phyloP scores from a whole-genome alignment of 441 rosid genomes.

The Gossypium schwendimanii region DNA sequence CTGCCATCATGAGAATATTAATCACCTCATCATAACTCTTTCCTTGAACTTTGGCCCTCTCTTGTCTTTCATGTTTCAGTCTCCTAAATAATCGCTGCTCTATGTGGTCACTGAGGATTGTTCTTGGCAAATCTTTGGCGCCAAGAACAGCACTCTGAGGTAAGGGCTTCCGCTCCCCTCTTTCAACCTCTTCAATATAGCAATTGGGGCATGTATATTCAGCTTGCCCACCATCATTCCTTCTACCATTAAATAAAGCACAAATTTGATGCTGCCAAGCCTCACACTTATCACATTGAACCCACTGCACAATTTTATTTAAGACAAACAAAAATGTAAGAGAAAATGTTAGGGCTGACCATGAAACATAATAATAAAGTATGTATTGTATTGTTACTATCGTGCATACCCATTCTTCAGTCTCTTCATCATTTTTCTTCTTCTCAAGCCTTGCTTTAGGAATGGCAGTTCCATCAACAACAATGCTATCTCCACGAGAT shows the following conservation, averaged over 20 bases:
- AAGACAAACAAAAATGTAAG: conserved; percentile 15
- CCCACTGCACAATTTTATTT: conserved; percentile 68
- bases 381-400: not conserved
- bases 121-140: conserved; percentile 93
- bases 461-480: conserved; percentile 67
- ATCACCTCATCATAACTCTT: conserved; percentile 92
- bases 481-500: conserved; percentile 80
- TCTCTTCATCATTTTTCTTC: conserved; percentile 99
- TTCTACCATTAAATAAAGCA: conserved; percentile 92
- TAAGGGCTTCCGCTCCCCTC: conserved; percentile 85
- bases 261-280: conserved; percentile 99
- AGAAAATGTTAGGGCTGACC: conserved; percentile 3
- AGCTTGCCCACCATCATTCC: conserved; percentile 99
- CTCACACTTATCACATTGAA: conserved; percentile 99
- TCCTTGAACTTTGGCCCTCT: conserved; percentile 86
- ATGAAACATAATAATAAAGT: conserved; percentile 13
- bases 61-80: conserved; percentile 76
- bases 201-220: conserved; percentile 99
- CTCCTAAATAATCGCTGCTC: conserved; percentile 78
- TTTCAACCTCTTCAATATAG: conserved; percentile 79
- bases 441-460: conserved; percentile 85
- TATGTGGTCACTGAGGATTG: conserved; percentile 95
- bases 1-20: not conserved
- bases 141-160: conserved; percentile 99
- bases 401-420: conserved; percentile 92